phyloP scores from a whole-genome alignment of 73 alveolate species.

The Paramecium sexaurelia region DNA sequence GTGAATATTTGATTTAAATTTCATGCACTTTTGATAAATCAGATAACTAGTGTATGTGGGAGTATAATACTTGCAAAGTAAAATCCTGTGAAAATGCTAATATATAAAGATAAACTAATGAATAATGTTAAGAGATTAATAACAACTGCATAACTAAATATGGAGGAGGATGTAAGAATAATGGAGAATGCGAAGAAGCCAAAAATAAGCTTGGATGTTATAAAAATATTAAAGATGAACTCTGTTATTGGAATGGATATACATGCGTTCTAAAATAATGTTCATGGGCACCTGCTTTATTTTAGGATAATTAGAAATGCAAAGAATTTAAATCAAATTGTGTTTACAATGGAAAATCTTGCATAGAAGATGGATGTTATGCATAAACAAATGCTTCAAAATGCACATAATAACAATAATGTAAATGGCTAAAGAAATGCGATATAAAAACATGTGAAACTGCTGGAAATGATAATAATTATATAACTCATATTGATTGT shows the following conservation, averaged over 20 bases:
- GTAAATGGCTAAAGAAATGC: background rate
- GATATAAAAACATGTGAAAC: background rate
- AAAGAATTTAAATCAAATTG: background rate
- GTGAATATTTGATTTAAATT: background rate
- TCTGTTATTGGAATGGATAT: constrained; percentile 5
- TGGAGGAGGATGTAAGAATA: background rate
- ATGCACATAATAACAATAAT: background rate
- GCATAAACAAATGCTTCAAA: background rate
- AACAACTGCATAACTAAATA: background rate
- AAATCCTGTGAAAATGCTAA: background rate
- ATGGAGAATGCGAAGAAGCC: constrained; percentile 16
- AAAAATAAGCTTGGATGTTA: background rate
- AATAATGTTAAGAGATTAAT: background rate
- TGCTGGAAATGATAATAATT: background rate
- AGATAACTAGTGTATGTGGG: background rate
- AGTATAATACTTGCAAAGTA: background rate
- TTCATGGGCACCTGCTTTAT: background rate
- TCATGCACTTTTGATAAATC: background rate
- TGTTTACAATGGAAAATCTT: background rate
- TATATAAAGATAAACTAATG: background rate
- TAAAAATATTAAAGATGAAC: background rate
- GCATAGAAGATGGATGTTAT: background rate
- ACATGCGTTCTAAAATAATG: background rate
- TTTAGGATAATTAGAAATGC: background rate
- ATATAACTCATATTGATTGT: background rate